Percentiles rank a stretch among this genome's conserved stretches.
These are phyloP conservation scores for Rhodamnia rubescens DNA, from an alignment of 345 rosid genomes.

Conservation along the genomic window DNA sequence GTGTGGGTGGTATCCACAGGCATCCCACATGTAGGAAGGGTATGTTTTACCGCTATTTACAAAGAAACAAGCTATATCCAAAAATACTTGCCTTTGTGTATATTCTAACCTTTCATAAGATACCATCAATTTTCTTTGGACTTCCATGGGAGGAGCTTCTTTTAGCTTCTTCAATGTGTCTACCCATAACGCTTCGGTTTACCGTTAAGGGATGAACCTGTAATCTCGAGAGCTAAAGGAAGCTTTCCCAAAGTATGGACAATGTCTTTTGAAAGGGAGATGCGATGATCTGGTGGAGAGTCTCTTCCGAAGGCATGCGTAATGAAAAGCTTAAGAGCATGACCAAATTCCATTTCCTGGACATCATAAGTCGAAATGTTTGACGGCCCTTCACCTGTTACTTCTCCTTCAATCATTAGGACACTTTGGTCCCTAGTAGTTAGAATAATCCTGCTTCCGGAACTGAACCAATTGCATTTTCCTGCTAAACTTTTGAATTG, in stretches of 20 bases:
- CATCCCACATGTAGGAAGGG: not conserved
- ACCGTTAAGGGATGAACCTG: not conserved
- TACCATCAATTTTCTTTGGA: not conserved
- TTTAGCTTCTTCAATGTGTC: not conserved
- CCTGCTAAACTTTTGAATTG: fast-evolving
- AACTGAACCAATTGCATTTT: not conserved
- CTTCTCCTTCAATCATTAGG: not conserved
- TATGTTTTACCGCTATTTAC: not conserved
- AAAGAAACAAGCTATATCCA: not conserved
- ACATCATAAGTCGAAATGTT: not conserved
- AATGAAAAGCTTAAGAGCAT: not conserved
- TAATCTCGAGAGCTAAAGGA: not conserved
- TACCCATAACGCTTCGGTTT: not conserved
- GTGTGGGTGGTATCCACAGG: not conserved
- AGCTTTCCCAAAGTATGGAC: not conserved
- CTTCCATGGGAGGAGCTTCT: not conserved
- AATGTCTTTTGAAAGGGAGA: not conserved
- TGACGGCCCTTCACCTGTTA: not conserved
- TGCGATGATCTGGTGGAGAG: not conserved
- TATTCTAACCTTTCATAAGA: not conserved
- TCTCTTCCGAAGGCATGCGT: not conserved
- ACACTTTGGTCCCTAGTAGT: not conserved
- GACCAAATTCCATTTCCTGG: not conserved
- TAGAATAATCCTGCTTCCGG: not conserved
- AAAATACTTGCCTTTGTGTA: not conserved